Percentiles rank a stretch among this genome's conserved stretches.
Evolutionary conservation across 73 alveolate genomes (phyloP).

Genomic region (Paramecium sexaurelia): DNA sequence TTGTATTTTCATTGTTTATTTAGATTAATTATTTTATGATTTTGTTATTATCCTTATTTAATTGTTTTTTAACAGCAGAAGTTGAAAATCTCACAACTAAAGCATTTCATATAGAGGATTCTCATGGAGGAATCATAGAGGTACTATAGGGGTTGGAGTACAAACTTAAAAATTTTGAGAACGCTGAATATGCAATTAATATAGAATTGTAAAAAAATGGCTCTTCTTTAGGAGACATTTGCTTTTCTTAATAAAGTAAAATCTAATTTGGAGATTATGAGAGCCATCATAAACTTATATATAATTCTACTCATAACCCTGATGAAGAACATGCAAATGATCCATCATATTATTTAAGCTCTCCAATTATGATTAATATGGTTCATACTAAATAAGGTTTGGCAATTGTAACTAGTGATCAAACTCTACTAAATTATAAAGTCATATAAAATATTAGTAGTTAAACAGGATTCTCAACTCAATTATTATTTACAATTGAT

Average conservation of each 20-base stretch:
- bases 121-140: background rate
- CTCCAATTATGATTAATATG: constrained; percentile 2
- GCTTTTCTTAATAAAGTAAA: background rate
- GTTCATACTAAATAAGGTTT: background rate
- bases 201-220: background rate
- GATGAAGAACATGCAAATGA: constrained; percentile 29
- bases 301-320: background rate
- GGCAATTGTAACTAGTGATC: constrained; percentile 12
- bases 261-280: background rate
- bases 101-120: background rate
- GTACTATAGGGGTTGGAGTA: background rate
- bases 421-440: background rate
- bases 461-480: background rate
- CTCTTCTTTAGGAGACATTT: background rate
- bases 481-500: background rate
- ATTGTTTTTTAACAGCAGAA: background rate
- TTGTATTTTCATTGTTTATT: background rate
- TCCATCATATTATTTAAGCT: constrained; percentile 35
- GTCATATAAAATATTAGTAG: background rate
- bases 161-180: background rate
- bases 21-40: background rate
- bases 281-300: background rate
- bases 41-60: background rate
- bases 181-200: constrained; percentile 1
- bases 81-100: background rate